Evolutionary conservation across 306 rosid species (phyloP), one percentile per base, ranked within the genome.

Genomic region (Cucumis sativus): DNA sequence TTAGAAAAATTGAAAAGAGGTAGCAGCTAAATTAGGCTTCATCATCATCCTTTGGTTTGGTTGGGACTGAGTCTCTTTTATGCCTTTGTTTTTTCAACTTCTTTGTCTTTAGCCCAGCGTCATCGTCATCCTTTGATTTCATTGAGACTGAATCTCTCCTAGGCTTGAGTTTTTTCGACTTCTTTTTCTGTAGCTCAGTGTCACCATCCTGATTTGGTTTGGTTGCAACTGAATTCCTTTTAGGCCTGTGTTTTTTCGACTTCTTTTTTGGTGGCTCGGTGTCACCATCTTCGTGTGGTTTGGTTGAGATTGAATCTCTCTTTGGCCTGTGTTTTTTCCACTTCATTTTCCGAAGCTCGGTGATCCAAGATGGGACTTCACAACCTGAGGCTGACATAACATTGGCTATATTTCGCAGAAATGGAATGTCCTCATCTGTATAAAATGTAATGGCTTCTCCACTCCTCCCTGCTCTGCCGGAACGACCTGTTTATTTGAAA

Each of bases 401-500:
- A 80, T 92, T 95, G 41, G 99, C 96, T 66, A 95, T 82, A 74
- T 91, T 95, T 74, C 93, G 82, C 76, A 95, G 81, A 79, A 87
- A 90, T 11, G 96, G 96, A 60, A 92, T 83, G 79, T 92, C 98
- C 11, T 86, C 93, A 80, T 92, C 96, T 11, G 99, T 86, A 85
- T 89, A 95, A 78, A 90, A 86, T 45, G 99, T 95, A 67, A 92
- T 87, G 4, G 99, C 98, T 87, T 91, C 92, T 37, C 99, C 99
- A 10, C 80, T 84, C 84, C 97, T 90, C 79, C 97, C 99, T 10
- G 99, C 99, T 89, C 99, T 83, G 66, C 99, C 99, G 66, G 97
- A 86, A 18, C 96, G 99, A 81, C 99, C 99, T 95, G 80, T 79
- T 47, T 47, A 47, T 47, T 76, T 57, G 45, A 77, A 87, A 35